Percentiles rank a stretch among this genome's conserved stretches.
phyloP scores from a whole-genome alignment of 495 filamentous ascomycete genomes.

The Penicillium dipodomyicola region DNA sequence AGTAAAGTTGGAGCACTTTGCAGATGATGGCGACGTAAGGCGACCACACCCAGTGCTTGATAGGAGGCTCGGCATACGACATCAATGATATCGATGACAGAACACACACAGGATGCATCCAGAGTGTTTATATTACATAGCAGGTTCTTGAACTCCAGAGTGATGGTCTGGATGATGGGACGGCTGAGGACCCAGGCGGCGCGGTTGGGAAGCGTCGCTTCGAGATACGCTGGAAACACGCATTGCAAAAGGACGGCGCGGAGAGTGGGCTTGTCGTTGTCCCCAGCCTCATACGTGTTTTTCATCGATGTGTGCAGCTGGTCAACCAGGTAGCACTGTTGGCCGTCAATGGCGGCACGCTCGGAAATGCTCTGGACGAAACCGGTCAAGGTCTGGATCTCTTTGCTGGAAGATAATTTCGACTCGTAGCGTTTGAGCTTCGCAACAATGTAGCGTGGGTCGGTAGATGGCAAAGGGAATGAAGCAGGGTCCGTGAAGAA shows the following conservation, averaged over 20 bases:
- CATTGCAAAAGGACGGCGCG: slow-evolving; percentile 56
- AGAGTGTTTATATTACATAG: slow-evolving; percentile 50
- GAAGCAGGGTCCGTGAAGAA: slow-evolving; percentile 67
- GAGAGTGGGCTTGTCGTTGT: slow-evolving; percentile 46
- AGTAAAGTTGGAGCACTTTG: slow-evolving; percentile 40
- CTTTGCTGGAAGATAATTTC: slow-evolving; percentile 51
- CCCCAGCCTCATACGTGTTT: slow-evolving; percentile 47
- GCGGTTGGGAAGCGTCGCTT: slow-evolving; percentile 45
- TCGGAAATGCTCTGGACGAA: slow-evolving; percentile 67
- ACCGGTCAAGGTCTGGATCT: slow-evolving; percentile 54
- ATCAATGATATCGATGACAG: slow-evolving; percentile 43
- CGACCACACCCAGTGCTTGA: slow-evolving; percentile 34
- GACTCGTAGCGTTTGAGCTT: slow-evolving; percentile 62
- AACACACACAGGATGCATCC: slow-evolving; percentile 40
- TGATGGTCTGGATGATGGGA: slow-evolving; percentile 54
- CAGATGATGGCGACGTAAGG: slow-evolving; percentile 32
- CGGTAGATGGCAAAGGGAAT: slow-evolving; percentile 63
- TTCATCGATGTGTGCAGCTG: slow-evolving; percentile 58
- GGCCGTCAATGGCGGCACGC: slow-evolving; percentile 58
- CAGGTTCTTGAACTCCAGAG: slow-evolving; percentile 44
- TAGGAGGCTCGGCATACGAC: slow-evolving; percentile 44
- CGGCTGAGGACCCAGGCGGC: slow-evolving; percentile 58
- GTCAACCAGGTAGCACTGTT: slow-evolving; percentile 56
- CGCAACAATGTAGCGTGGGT: slow-evolving; percentile 69
- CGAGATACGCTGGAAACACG: slow-evolving; percentile 66